phyloP scores from a whole-genome alignment of 83 land plant species.

The Diphasiastrum complanatum region DNA sequence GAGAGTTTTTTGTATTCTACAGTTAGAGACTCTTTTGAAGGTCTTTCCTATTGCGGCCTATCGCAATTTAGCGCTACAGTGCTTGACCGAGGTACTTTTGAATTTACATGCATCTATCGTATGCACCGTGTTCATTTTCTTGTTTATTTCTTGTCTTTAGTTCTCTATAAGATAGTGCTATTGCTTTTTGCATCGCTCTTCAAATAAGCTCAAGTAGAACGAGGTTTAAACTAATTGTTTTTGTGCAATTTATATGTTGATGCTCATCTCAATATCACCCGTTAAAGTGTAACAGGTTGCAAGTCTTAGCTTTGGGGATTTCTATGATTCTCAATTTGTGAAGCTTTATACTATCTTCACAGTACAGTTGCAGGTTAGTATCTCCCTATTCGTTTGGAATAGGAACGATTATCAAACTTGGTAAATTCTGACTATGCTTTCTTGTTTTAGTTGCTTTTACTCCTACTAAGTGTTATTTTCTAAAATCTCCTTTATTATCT shows the following conservation, averaged over 20 bases:
- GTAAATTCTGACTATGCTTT: too few species aligned
- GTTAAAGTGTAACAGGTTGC: constrained; percentile 80
- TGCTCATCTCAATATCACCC: not conserved
- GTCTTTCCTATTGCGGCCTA: constrained; percentile 75
- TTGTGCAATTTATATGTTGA: not conserved
- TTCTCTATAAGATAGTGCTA: too few species aligned
- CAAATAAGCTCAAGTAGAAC: too few species aligned
- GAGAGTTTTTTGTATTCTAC: constrained; percentile 7
- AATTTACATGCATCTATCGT: too few species aligned
- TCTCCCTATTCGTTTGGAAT: not conserved
- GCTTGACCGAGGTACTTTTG: constrained; percentile 98
- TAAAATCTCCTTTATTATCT: too few species aligned
- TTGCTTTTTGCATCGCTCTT: too few species aligned
- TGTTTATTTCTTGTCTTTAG: too few species aligned
- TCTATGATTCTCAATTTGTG: constrained; percentile 77
- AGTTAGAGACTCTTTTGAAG: constrained; percentile 85
- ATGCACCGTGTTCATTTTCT: too few species aligned
- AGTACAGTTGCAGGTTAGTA: constrained; percentile 96
- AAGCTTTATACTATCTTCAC: constrained; percentile 84
- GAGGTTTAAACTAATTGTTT: too few species aligned
- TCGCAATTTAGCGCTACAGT: constrained; percentile 84
- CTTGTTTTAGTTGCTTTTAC: too few species aligned
- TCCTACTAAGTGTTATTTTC: too few species aligned
- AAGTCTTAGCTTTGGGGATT: constrained; percentile 77
- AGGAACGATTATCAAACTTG: too few species aligned